Evolutionary conservation across 768 basidiomycete genomes (phyloP).

Genomic region (Gyrodon lividus): DNA sequence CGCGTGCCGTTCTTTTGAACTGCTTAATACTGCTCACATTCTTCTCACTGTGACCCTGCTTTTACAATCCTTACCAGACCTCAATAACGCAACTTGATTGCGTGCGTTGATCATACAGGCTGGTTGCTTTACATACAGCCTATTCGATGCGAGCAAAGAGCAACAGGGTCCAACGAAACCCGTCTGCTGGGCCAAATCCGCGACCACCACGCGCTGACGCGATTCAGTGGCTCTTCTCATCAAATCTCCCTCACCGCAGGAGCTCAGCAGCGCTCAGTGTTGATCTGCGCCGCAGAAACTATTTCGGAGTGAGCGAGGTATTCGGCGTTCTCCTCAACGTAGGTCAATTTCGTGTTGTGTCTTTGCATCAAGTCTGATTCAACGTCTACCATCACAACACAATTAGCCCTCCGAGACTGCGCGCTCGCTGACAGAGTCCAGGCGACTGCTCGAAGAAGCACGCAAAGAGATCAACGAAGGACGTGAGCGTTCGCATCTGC

Average conservation of each 20-base stretch:
- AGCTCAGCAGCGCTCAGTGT: conserved; percentile 58
- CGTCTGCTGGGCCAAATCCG: conserved; percentile 23
- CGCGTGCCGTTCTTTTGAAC: conserved; percentile 22
- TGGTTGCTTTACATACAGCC: conserved; percentile 5
- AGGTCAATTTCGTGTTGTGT: conserved; percentile 26
- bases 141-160: conserved; percentile 26
- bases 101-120: conserved; percentile 12
- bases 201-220: conserved; percentile 38
- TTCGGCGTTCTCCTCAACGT: conserved; percentile 74
- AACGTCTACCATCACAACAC: conserved; percentile 5
- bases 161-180: conserved; percentile 24
- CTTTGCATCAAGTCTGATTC: conserved; percentile 8
- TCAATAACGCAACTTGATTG: conserved; percentile 2
- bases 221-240: conserved; percentile 74
- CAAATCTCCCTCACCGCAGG: conserved; percentile 63
- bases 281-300: conserved; percentile 64
- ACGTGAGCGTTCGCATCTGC: conserved; percentile 62
- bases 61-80: conserved; percentile 2
- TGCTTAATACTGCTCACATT: conserved; percentile 14
- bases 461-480: conserved; percentile 71
- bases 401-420: conserved; percentile 74
- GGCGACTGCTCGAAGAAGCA: conserved; percentile 72
- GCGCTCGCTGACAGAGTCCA: conserved; percentile 77
- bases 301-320: conserved; percentile 81
- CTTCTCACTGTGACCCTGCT: conserved; percentile 1